Evolutionary conservation across 176 grass and related monocot genomes (phyloP), one percentile per base, ranked within the genome.

Genomic region (Paspalum notatum): DNA sequence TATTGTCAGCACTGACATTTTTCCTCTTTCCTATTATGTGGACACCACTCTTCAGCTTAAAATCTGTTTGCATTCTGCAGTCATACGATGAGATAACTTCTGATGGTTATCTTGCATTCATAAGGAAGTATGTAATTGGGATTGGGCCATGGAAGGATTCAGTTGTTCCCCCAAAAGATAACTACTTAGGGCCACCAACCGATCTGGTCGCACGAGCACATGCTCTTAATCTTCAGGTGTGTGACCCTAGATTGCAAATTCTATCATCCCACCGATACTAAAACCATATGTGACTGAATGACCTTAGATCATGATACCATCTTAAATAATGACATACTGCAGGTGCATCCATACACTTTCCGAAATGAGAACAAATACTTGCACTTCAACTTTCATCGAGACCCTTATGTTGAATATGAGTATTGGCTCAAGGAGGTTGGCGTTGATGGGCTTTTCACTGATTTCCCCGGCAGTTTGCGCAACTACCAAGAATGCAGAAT

Each of bases 131-230:
- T 75, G 82, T 95, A 38, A 44, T 92, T 63, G 90, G 87, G 60
- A 92, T 95, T 84, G 93, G 90, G 27, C 87, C 93, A 77, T 95
- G 90, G 90, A 95, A 95, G 76, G 93, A 95, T 80, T 90, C 90
- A 72, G 66, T 95, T 78, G 85, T 95, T 52, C 87, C 87, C 32
- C 62, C 87, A 5, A 48, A 75, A 63, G 51, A 90, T 15, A 88
- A 92, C 24, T 73, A 79, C 41, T 81, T 90, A 51, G 86, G 84
- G 26, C 68, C 70, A 2, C 82, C 87, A 0, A 90, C 90, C 4
- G 79, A 95, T 86, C 85, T 95, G 41, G 90, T 95, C 8, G 87
- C 80, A 24, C 84, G 77, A 84, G 93, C 90, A 44, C 93, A 95
- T 59, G 68, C 90, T 58, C 85, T 90, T 55, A 81, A 90, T 71